Evolutionary conservation across 2,329 filamentous ascomycete species (phyloP).

Genomic region (Trichoderma endophyticum): DNA sequence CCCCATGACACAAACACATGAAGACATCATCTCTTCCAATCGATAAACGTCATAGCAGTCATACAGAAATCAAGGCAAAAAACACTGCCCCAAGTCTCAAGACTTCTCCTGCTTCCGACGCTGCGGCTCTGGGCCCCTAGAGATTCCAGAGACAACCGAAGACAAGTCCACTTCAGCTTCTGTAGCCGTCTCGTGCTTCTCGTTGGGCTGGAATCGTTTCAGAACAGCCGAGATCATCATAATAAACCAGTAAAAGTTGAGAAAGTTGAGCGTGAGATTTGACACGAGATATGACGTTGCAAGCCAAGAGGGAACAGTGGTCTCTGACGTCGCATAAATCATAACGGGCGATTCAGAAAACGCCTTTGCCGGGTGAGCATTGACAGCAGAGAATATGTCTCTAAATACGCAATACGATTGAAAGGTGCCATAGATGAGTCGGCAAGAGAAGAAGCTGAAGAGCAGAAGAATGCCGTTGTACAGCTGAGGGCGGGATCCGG

Average conservation of each 20-base stretch:
- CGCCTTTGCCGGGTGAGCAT: conserved; percentile 36
- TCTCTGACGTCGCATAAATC: conserved; percentile 46
- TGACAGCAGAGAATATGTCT: conserved; percentile 60
- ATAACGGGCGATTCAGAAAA: conserved; percentile 28
- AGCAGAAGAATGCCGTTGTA: conserved; percentile 75
- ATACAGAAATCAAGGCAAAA: background rate
- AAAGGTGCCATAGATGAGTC: conserved; percentile 74
- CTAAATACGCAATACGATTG: conserved; percentile 66
- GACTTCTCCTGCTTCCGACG: conserved; percentile 30
- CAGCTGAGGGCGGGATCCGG: conserved; percentile 68
- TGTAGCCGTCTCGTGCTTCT: conserved; percentile 27
- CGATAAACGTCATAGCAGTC: background rate
- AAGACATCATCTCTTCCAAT: background rate
- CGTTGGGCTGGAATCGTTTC: conserved; percentile 64
- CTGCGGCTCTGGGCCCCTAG: conserved; percentile 22
- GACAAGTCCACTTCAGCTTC: conserved; percentile 31
- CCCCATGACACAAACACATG: background rate
- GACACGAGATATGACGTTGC: conserved; percentile 63
- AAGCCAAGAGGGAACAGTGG: conserved; percentile 66
- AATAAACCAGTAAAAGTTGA: conserved; percentile 84
- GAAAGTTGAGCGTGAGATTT: conserved; percentile 68
- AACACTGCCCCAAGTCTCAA: background rate
- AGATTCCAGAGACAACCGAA: conserved; percentile 30
- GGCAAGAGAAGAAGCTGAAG: conserved; percentile 70
- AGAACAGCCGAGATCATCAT: conserved; percentile 81